Evolutionary conservation across 352 stramenopile species (phyloP).

Genomic region (Poterioochromonas sp.): DNA sequence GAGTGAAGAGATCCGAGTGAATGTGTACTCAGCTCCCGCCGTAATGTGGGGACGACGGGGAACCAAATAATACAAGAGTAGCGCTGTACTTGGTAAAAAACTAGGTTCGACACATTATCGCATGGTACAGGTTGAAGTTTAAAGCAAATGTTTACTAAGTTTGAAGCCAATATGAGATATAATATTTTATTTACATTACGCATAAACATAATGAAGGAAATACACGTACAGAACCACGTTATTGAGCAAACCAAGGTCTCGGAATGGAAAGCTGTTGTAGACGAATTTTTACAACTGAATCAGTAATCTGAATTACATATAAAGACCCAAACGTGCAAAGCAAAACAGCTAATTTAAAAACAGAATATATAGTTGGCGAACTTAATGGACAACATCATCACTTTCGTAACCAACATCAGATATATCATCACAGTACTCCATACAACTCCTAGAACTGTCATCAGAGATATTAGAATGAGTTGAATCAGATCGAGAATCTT

Average conservation of each 20-base stretch:
- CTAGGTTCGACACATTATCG: constrained; percentile 30
- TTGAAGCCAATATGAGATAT: constrained; percentile 31
- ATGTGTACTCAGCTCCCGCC: constrained; percentile 28
- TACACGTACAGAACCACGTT: constrained; percentile 30
- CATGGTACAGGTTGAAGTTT: constrained; percentile 30
- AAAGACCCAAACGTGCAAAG: constrained; percentile 30
- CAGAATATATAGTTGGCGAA: constrained; percentile 31
- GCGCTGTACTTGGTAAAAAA: constrained; percentile 30
- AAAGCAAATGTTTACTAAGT: constrained; percentile 32
- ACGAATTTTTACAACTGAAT: constrained; percentile 32
- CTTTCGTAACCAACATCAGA: constrained; percentile 30
- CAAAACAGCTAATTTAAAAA: constrained; percentile 32
- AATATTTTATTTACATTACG: constrained; percentile 32
- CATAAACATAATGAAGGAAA: constrained; percentile 32
- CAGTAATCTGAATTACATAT: constrained; percentile 32
- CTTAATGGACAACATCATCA: constrained; percentile 31
- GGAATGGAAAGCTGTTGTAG: constrained; percentile 30
- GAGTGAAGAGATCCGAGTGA: constrained; percentile 29
- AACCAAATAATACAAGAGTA: constrained; percentile 32
- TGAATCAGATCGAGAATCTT: constrained; percentile 31
- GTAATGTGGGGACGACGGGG: constrained; percentile 27
- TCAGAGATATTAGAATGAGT: constrained; percentile 31
- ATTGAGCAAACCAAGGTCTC: constrained; percentile 30
- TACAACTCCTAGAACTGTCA: constrained; percentile 29
- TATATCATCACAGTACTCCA: constrained; percentile 31